These are phyloP conservation scores for Rhynchospora tenuis DNA, from an alignment of 176 grass and related monocot species.

Conservation along the genomic window DNA sequence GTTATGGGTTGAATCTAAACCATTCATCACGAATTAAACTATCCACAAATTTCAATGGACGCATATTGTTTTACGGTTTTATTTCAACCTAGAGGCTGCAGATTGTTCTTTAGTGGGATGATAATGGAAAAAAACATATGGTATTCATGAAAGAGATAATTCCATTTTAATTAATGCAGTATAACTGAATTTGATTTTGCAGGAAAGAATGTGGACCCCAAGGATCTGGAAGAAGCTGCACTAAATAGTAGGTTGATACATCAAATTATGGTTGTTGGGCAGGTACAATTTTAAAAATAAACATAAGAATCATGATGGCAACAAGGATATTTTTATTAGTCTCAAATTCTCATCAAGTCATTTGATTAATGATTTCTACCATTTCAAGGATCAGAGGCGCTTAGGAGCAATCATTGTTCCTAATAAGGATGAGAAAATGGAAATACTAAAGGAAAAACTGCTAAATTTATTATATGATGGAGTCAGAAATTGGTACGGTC, in stretches of 20 bases:
- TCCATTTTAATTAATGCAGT: neutral
- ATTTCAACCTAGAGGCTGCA: too few species aligned
- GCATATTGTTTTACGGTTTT: too few species aligned
- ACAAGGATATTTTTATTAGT: neutral
- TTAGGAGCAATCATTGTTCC: constrained; percentile 81
- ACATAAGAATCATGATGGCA: neutral
- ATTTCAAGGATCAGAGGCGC: constrained; percentile 55
- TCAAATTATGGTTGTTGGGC: constrained; percentile 77
- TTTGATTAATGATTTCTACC: constrained; percentile 4
- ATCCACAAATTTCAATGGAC: too few species aligned
- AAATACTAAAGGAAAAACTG: constrained; percentile 33
- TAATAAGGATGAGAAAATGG: constrained; percentile 51
- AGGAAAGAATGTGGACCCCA: constrained; percentile 94
- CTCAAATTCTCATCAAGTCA: neutral
- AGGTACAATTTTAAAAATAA: constrained; percentile 35
- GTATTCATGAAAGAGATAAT: neutral
- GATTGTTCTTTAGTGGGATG: neutral
- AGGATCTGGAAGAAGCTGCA: constrained; percentile 67
- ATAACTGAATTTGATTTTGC: neutral
- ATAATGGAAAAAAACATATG: too few species aligned
- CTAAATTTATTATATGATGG: constrained; percentile 54
- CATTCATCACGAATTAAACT: too few species aligned
- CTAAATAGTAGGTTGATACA: constrained; percentile 67
- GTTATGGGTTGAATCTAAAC: too few species aligned
- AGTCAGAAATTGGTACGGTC: constrained; percentile 51